Percentiles rank a stretch among this genome's conserved stretches.
These are phyloP conservation scores for Fusarium transvaalense DNA, from an alignment of 2,329 filamentous ascomycete genomes.

Conservation along the genomic window DNA sequence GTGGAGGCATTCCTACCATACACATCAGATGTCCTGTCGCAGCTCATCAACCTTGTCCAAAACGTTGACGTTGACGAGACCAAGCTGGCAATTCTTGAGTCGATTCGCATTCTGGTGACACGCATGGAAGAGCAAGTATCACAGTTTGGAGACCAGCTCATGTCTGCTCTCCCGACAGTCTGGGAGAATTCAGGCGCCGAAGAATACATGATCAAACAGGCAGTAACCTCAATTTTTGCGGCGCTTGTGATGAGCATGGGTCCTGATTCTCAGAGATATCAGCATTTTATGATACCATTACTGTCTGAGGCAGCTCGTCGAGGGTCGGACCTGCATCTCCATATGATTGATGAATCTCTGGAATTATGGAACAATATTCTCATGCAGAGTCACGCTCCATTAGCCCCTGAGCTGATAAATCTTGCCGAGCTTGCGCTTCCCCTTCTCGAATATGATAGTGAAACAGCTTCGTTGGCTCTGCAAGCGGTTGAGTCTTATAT, in stretches of 20 bases:
- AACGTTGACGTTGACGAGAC: slow-evolving; percentile 87
- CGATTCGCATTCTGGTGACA: slow-evolving; percentile 82
- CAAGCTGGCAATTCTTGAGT: slow-evolving; percentile 90
- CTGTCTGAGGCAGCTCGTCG: slow-evolving; percentile 84
- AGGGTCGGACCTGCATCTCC: slow-evolving; percentile 79
- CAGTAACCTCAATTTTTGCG: slow-evolving; percentile 86
- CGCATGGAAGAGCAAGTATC: slow-evolving; percentile 81
- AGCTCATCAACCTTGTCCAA: slow-evolving; percentile 81
- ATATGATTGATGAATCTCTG: slow-evolving; percentile 90
- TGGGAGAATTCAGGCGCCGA: slow-evolving; percentile 86
- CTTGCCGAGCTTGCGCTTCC: slow-evolving; percentile 74
- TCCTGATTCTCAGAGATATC: slow-evolving; percentile 80
- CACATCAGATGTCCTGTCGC: slow-evolving; percentile 77
- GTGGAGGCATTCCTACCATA: slow-evolving; percentile 81
- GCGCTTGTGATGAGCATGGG: slow-evolving; percentile 90
- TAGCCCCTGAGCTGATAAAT: slow-evolving; percentile 71
- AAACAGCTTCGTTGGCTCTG: slow-evolving; percentile 72
- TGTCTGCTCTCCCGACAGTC: slow-evolving; percentile 81
- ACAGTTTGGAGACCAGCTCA: slow-evolving; percentile 81
- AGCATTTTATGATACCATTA: slow-evolving; percentile 83
- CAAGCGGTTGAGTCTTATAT: slow-evolving; percentile 78
- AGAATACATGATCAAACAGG: slow-evolving; percentile 93
- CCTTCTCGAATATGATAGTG: slow-evolving; percentile 74
- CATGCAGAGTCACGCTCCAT: slow-evolving; percentile 71
- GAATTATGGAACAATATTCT: slow-evolving; percentile 88